These are phyloP conservation scores for Brassica juncea DNA, from an alignment of 345 rosid genomes.

Conservation along the genomic window DNA sequence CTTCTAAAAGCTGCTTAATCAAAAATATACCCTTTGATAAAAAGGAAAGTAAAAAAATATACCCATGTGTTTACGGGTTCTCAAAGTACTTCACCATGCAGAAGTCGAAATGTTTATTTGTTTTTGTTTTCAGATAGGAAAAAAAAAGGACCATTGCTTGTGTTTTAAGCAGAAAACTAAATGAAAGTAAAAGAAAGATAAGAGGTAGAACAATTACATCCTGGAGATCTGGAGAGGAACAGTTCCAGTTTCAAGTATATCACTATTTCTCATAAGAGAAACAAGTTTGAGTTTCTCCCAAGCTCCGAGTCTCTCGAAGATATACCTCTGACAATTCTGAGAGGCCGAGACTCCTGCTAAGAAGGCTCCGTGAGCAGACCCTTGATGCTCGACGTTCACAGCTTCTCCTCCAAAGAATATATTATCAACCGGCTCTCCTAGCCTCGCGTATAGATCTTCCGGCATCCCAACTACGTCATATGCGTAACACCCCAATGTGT, in stretches of 20 bases:
- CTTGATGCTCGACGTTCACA: slow-evolving; percentile 75
- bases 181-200: neutral
- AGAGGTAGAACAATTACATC: slow-evolving; percentile 49
- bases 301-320: slow-evolving; percentile 50
- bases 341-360: slow-evolving; percentile 75
- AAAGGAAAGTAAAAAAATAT: too few relatives aligned
- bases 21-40: too few relatives aligned
- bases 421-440: slow-evolving; percentile 64
- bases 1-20: too few relatives aligned
- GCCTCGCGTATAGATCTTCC: slow-evolving; percentile 62
- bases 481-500: slow-evolving; percentile 80
- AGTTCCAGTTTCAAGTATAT: slow-evolving; percentile 51
- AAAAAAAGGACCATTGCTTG: neutral
- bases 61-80: too few relatives aligned
- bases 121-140: neutral
- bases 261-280: slow-evolving; percentile 45
- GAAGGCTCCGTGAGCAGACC: slow-evolving; percentile 90
- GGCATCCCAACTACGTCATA: slow-evolving; percentile 82
- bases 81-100: too few relatives aligned
- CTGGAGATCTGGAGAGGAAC: slow-evolving; percentile 79
- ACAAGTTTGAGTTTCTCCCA: slow-evolving; percentile 50
- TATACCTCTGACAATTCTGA: slow-evolving; percentile 58
- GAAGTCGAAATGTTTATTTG: too few relatives aligned
- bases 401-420: slow-evolving; percentile 93
- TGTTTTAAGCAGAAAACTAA: neutral